A percentile compares a stretch with the other conserved stretches of the same genome.
Evolutionary conservation across 2,329 filamentous ascomycete genomes (phyloP).

Genomic region (Penicillium rolfsii): DNA sequence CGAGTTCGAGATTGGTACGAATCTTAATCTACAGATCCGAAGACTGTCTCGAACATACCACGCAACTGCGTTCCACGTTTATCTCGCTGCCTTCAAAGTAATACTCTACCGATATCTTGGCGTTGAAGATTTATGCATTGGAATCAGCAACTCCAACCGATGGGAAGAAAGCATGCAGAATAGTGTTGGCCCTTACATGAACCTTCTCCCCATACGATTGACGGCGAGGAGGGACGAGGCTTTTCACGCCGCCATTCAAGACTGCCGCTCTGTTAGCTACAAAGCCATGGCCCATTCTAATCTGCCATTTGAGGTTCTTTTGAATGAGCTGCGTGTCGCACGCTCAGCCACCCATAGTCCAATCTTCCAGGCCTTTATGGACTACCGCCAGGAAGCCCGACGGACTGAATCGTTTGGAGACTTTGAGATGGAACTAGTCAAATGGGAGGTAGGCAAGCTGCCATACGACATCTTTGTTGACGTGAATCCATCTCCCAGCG

Average conservation of each 20-base stretch:
- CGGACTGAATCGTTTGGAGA: background rate
- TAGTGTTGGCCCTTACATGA: background rate
- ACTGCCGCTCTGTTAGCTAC: constrained; percentile 18
- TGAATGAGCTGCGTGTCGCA: constrained; percentile 46
- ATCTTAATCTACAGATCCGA: background rate
- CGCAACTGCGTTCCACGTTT: background rate
- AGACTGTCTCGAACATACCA: background rate
- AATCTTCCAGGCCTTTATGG: constrained; percentile 53
- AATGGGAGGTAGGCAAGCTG: background rate
- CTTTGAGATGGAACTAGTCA: background rate
- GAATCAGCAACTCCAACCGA: background rate
- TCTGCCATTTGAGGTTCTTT: constrained; percentile 53
- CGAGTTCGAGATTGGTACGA: background rate
- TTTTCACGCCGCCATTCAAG: background rate
- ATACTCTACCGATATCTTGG: background rate
- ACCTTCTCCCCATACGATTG: background rate
- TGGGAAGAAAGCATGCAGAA: background rate
- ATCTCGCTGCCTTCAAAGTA: background rate
- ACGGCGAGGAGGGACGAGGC: no score
- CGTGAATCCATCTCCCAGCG: background rate
- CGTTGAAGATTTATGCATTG: background rate
- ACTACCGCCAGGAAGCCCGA: constrained; percentile 43
- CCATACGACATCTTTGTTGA: background rate
- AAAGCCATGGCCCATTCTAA: constrained; percentile 47
- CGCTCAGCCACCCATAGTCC: constrained; percentile 45